phyloP scores from a whole-genome alignment of 2,329 filamentous ascomycete genomes.

The Stachybotrys elegans region DNA sequence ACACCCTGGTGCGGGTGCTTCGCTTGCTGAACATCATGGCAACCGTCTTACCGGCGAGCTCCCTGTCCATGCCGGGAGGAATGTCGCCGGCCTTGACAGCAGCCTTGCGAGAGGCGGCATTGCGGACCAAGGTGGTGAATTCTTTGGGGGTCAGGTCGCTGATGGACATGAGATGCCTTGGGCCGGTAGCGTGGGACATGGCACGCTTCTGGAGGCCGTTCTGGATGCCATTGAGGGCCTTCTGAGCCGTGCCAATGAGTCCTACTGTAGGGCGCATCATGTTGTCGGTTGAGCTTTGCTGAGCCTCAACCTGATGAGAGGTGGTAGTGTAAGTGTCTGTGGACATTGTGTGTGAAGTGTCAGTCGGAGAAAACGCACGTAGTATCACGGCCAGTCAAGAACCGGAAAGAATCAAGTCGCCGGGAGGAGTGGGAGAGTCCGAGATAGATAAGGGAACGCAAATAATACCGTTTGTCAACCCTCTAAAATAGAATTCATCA shows the following conservation, averaged over 20 bases:
- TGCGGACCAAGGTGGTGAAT: conserved; percentile 75
- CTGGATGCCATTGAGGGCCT: conserved; percentile 30
- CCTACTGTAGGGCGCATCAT: too few relatives aligned
- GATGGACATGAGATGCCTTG: conserved; percentile 89
- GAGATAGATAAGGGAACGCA: too few relatives aligned
- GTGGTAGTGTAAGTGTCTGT: too few relatives aligned
- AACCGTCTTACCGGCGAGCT: conserved; percentile 71
- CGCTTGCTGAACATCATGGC: conserved; percentile 98
- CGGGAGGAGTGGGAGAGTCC: too few relatives aligned
- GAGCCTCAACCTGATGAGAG: too few relatives aligned
- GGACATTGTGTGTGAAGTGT: too few relatives aligned
- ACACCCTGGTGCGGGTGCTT: conserved; percentile 87
- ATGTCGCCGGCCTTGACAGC: conserved; percentile 62
- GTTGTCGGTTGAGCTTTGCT: too few relatives aligned
- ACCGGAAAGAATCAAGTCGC: too few relatives aligned
- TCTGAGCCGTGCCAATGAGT: conserved; percentile 26
- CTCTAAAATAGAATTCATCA: too few relatives aligned
- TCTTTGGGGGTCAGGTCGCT: conserved; percentile 77
- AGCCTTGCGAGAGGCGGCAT: conserved; percentile 72
- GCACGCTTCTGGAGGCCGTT: conserved; percentile 35
- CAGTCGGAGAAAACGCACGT: too few relatives aligned
- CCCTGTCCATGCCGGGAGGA: conserved; percentile 52
- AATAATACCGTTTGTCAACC: too few relatives aligned
- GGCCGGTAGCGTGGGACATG: conserved; percentile 38
- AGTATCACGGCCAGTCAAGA: too few relatives aligned